Base-by-base conservation (phyloP, 169 alveolate species). In the Eimeria sp. region DNA sequence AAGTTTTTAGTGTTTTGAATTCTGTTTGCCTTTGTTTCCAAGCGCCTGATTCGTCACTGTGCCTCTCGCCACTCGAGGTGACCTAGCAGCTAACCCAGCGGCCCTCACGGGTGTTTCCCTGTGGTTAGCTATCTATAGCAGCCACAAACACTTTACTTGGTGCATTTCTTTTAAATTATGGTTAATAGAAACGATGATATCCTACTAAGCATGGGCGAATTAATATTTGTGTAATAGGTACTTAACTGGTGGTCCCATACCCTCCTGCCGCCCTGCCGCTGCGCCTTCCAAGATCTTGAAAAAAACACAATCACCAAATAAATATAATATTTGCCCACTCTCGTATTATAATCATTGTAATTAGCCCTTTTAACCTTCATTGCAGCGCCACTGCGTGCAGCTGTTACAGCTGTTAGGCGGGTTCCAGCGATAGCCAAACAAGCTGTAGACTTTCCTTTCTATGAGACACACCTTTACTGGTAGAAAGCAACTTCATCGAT, bases 11-110 rank as follows among this genome's bases (percentile, higher is more conserved):
- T 14, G 3, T 74, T 74, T 16, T 40, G 83, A 40, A 0, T 18
- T 6, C 33, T 6, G 3, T 1, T 40, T 40, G 83, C n/a, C 33
- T 40, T 40, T 58, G 27, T 33, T 74, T 40, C 13, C 20, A 13
- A n/a, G 11, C 54, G 83, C 6, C 6, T 18, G 23, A 18, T 40
- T 37, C 83, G 14, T 16, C 18, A 74, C 23, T 16, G 58, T 6
- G 30, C 83, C 25, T 46, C 46, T 27, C 49, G 88, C 68, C 71
- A 10, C 30, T n/a, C 88, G 71, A 78, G 66, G 88, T 78, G 88
- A 78, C 88, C 88, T 43, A 18, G 88, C 68, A 54, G 88, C 88
- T 66, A 78, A 52, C 88, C 88, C 46, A 54, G 68, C 88, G 68
- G 88, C 88, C 68, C 49, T 25, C 88, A 16, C 43, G 64, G 68